Evolutionary conservation across 139 green algal genomes (phyloP).

Genomic region (Ettlia oleoabundans): DNA sequence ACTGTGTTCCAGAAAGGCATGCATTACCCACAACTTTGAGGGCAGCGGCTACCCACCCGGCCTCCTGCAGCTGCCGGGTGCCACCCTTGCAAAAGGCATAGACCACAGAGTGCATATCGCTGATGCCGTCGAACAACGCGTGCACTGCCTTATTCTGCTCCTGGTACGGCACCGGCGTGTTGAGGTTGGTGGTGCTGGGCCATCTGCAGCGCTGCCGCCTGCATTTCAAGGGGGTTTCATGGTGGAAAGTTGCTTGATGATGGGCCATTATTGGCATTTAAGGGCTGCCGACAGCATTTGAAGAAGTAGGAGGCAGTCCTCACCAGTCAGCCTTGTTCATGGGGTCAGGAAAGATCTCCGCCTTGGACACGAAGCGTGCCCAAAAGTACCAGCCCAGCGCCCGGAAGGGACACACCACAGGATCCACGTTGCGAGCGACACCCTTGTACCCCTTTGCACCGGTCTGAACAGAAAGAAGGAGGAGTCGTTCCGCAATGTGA

Average conservation of each 20-base stretch:
- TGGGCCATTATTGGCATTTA: too few species aligned
- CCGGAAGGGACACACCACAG: not conserved
- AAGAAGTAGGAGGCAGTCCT: not conserved
- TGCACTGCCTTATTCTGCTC: conserved; percentile 4
- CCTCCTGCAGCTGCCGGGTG: not conserved
- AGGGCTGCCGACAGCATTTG: not conserved
- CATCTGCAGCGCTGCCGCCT: not conserved
- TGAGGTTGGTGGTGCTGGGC: not conserved
- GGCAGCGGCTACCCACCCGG: not conserved
- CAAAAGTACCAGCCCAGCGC: conserved; percentile 2
- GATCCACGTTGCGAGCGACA: not conserved
- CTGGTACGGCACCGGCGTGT: not conserved
- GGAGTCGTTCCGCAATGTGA: too few species aligned
- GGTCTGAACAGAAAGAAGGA: too few species aligned
- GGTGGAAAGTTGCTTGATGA: too few species aligned
- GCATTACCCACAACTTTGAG: not conserved
- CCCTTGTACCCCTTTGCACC: not conserved
- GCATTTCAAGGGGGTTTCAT: not conserved
- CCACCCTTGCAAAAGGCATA: conserved; percentile 12
- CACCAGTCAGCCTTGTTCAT: not conserved
- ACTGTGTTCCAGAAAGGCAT: not conserved
- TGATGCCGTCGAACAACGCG: not conserved
- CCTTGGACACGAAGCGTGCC: not conserved
- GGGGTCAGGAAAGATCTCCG: conserved; percentile 1
- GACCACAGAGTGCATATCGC: not conserved